Percentiles rank a stretch among this genome's conserved stretches.
phyloP scores from a whole-genome alignment of 208 protist genomes.

The Spongospora subterranea region DNA sequence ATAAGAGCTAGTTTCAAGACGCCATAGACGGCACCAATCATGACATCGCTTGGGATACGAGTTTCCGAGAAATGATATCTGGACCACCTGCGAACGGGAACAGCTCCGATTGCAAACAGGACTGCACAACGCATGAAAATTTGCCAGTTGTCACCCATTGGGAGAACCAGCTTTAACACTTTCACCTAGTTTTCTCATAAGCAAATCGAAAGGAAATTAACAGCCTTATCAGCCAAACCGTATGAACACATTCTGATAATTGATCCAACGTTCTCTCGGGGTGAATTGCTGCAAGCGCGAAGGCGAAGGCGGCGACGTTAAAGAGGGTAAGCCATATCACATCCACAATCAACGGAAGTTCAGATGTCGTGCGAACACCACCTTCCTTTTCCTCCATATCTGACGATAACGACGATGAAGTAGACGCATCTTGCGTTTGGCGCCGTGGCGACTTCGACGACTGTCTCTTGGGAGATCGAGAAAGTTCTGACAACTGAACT shows the following conservation, averaged over 20 bases:
- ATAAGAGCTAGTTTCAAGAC: conserved; percentile 86
- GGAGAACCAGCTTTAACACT: neutral
- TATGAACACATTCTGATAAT: too few relatives aligned
- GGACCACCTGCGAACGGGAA: neutral
- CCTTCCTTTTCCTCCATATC: neutral
- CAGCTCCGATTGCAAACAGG: conserved; percentile 24
- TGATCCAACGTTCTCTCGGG: neutral
- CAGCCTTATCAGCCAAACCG: too few relatives aligned
- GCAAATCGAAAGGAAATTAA: too few relatives aligned
- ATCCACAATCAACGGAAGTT: neutral
- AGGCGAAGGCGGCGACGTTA: neutral
- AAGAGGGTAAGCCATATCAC: neutral
- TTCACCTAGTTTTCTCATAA: neutral
- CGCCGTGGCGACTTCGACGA: neutral
- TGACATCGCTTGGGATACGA: conserved; percentile 44
- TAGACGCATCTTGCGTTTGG: neutral
- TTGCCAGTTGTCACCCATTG: neutral
- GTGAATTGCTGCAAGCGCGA: neutral
- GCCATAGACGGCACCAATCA: conserved; percentile 83
- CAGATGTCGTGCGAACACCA: neutral
- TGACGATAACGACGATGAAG: neutral
- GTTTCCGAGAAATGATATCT: conserved; percentile 29
- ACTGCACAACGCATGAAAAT: neutral
- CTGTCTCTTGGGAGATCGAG: too few relatives aligned
- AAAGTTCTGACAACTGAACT: too few relatives aligned